phyloP scores from a whole-genome alignment of 495 filamentous ascomycete genomes.

The Copromyces sp. region DNA sequence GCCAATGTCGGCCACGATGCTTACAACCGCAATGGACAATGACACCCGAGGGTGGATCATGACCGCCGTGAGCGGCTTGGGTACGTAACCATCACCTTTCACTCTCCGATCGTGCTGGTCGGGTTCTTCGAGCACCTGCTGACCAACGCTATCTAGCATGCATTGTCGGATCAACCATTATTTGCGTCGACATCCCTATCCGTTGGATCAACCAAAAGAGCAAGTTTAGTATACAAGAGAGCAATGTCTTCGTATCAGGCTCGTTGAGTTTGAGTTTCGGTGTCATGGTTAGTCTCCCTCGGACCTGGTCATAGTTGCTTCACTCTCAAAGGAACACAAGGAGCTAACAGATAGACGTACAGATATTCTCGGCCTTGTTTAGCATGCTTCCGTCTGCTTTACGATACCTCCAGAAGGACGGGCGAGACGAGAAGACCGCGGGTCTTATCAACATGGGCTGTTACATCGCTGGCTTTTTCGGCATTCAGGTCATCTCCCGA shows the following conservation, averaged over 20 bases:
- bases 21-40: conserved; percentile 46
- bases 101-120: background rate
- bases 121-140: background rate
- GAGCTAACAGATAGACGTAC: conserved; percentile 9
- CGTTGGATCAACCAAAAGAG: conserved; percentile 59
- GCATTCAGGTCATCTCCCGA: conserved; percentile 71
- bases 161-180: conserved; percentile 68
- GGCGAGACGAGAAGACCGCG: conserved; percentile 53
- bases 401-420: conserved; percentile 58
- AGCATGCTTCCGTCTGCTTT: conserved; percentile 86
- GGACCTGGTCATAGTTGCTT: background rate
- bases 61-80: conserved; percentile 73
- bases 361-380: conserved; percentile 91
- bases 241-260: conserved; percentile 73
- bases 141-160: conserved; percentile 47
- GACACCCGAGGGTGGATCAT: conserved; percentile 93
- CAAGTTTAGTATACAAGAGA: conserved; percentile 81
- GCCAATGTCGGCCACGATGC: conserved; percentile 18
- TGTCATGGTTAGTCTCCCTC: conserved; percentile 66
- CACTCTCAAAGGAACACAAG: conserved; percentile 3
- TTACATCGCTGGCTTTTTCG: conserved; percentile 73
- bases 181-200: conserved; percentile 74
- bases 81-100: conserved; percentile 22
- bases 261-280: conserved; percentile 90
- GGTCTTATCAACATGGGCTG: conserved; percentile 64